Base-by-base conservation (phyloP, 257 asterid species). In the Echites panduratus region DNA sequence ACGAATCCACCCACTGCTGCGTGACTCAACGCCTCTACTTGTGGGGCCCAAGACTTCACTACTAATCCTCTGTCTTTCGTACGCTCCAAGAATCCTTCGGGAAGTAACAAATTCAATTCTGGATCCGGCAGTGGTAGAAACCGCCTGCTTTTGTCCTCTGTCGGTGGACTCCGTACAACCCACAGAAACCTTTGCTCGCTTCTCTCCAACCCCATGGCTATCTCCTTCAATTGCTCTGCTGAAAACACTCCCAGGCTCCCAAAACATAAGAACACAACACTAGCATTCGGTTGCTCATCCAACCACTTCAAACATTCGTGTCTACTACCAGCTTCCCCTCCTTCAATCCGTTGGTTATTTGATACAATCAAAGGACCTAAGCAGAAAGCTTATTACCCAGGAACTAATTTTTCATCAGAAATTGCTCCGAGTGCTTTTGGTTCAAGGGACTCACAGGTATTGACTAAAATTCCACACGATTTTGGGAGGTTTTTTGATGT, bases 1-100 rank as follows among this genome's bases (percentile, higher is more conserved):
- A 87, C 87, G 26, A 89, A 87, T 16, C 92, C 96, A 2, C 96
- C 90, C 17, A 87, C 85, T 0, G 92, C 71, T 0, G 29, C 80
- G 35, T 89, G 92, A 48, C 56, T 80, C 59, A 89, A 74, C 12
- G 87, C 85, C 61, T 81, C 87, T 70, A 87, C 79, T 76, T 89
- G 96, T 0, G 96, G 90, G 17, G 86, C 92, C 92, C 92, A 87
- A 20, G 87, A 70, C 78, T 84, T 83, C 72, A 85, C 79, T 27
- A 89, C 83, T 16, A 84, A 35, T 0, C 96, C 90, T 77, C 80
- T 53, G 26, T 70, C 84, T 57, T 68, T 73, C 0, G 89, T 89
- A 49, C 89, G 75, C 3, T 78, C 87, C 80, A 85, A 20, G 40
- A 89, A 89, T 10, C 89, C 92, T 3, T 52, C 19, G 4, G 96